A percentile compares a stretch with the other conserved stretches of the same genome.
Conservation (phyloP, 495 filamentous ascomycete species). For the Penicillium desertorum region DNA sequence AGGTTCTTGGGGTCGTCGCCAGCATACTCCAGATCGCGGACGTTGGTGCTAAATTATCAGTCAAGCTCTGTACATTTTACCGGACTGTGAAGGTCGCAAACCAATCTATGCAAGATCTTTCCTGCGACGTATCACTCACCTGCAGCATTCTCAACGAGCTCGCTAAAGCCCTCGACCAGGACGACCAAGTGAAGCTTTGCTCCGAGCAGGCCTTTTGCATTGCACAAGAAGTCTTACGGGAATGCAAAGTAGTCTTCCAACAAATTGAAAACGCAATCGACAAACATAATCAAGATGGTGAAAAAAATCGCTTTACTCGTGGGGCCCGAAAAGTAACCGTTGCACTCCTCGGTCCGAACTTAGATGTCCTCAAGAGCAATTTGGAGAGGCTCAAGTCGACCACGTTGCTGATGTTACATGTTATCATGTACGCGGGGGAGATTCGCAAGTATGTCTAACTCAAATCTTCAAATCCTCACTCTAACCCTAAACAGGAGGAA, state of each 20-base stretch:
- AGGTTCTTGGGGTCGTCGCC: neutral
- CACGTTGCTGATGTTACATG: constrained; percentile 33
- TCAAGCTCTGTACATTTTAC: constrained; percentile 6
- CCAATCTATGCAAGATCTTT: neutral
- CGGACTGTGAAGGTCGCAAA: neutral
- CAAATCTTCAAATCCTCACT: neutral
- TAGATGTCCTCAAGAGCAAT: constrained; percentile 29
- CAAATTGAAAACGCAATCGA: constrained; percentile 17
- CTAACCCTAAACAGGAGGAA: neutral
- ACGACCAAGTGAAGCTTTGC: constrained; percentile 18
- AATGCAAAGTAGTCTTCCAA: constrained; percentile 28
- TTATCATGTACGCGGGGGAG: constrained; percentile 31
- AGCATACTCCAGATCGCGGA: neutral
- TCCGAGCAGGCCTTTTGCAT: constrained; percentile 24
- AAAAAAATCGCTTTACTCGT: constrained; percentile 1
- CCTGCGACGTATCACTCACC: constrained; percentile 5
- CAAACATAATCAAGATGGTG: neutral
- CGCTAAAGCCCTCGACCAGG: constrained; percentile 21
- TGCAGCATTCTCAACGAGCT: constrained; percentile 21
- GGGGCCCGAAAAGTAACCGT: constrained; percentile 22
- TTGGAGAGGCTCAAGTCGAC: constrained; percentile 36
- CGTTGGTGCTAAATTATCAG: neutral
- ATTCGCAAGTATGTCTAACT: constrained; percentile 10
- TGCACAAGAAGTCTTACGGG: constrained; percentile 23
- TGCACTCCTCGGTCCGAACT: constrained; percentile 20